These are phyloP conservation scores for Auricularia sp. DNA, from an alignment of 768 basidiomycete species.

Conservation along the genomic window DNA sequence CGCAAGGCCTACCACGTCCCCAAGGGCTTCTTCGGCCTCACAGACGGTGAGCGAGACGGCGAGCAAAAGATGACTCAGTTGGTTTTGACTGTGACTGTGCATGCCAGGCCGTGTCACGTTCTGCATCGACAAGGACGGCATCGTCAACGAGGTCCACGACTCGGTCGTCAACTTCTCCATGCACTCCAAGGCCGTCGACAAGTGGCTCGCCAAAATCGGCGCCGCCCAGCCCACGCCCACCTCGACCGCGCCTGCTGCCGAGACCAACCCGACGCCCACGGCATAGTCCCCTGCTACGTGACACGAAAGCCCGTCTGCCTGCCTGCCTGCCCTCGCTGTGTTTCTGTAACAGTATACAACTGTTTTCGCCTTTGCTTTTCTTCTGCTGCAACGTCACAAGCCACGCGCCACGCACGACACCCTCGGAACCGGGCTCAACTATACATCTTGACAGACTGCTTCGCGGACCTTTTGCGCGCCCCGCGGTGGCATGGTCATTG, in stretches of 20 bases:
- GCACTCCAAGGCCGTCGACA: conserved; percentile 62
- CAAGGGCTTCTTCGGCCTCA: conserved; percentile 56
- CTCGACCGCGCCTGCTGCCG: background rate
- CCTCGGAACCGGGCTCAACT: too few species aligned
- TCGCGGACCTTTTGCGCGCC: too few species aligned
- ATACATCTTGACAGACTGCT: too few species aligned
- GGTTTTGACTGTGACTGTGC: background rate
- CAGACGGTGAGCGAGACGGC: conserved; percentile 23
- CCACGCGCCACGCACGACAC: too few species aligned
- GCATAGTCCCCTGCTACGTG: too few species aligned
- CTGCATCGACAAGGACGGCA: conserved; percentile 62
- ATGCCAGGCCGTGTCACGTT: conserved; percentile 52
- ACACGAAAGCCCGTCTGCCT: too few species aligned
- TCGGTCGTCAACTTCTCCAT: conserved; percentile 51
- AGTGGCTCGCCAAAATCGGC: conserved; percentile 47
- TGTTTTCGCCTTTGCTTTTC: too few species aligned
- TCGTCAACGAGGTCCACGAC: conserved; percentile 43
- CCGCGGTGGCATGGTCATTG: too few species aligned
- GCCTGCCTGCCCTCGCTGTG: too few species aligned
- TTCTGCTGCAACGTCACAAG: too few species aligned
- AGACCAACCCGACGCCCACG: too few species aligned
- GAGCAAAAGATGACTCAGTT: conserved; percentile 15
- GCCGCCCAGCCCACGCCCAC: background rate
- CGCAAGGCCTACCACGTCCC: conserved; percentile 57
- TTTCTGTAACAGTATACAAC: too few species aligned